Base-by-base conservation (phyloP, 2,329 filamentous ascomycete genomes). In the Blastomyces silverae region DNA sequence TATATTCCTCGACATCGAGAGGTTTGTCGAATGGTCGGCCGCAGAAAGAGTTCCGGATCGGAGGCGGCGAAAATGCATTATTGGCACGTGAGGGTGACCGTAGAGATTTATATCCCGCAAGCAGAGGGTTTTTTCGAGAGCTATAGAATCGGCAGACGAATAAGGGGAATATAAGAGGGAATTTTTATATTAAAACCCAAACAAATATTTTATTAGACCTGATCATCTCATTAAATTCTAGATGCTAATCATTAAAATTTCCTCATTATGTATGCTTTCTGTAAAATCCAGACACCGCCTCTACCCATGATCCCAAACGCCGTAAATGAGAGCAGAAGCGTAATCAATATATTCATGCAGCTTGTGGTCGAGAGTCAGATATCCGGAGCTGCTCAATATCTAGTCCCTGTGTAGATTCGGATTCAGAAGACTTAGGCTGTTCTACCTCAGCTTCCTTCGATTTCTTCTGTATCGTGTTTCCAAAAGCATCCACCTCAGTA, bases 341-440 rank as follows among this genome's bases (percentile, higher is more conserved):
- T 50, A 37, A n/a, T 39, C 8, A 25, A 28, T 46, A 22, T 63
- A 58, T 25, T 42, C 46, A 58, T 25, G 52, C 20, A 22, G 53
- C 39, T 39, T 58, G 42, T 52, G 37, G 57, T 22, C 42, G 53
- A 37, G 61, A 15, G 11, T 64, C 57, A 53, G 66, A 65, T 46
- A 67, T 62, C 20, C 48, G 61, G 15, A 67, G 66, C 37, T 63
- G 42, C 17, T 37, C 62, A 53, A 67, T 65, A 11, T 34, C 61
- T 20, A 57, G 22, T 22, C 11, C 44, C 8, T 48, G 39, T n/a
- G 25, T 44, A 42, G 46, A 53, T 42, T 39, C 37, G 42, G 50
- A 17, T 15, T 50, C 50, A n/a, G 39, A 11, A 1, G 17, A 17
- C 7, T 52, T 52, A n/a, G 34, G 50, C 10, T 22, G 34, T 8